Percentiles rank a stretch among this genome's conserved stretches.
Evolutionary conservation across 257 asterid species (phyloP).

Genomic region (Solanum lycopersicoides): DNA sequence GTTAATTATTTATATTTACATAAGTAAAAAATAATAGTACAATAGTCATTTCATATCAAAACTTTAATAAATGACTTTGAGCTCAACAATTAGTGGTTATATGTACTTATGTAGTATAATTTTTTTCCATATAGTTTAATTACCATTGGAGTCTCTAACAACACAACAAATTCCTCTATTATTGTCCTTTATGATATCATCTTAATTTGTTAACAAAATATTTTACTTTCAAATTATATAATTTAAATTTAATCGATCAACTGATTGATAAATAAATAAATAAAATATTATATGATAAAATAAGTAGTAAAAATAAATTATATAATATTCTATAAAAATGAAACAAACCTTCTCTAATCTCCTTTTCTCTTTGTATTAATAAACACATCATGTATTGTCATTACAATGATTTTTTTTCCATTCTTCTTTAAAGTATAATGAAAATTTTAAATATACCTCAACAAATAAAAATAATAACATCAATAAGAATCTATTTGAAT

Average conservation of each 20-base stretch:
- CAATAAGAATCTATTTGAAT: background rate
- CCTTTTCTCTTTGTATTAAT: background rate
- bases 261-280: no score
- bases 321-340: no score
- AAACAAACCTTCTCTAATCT: background rate
- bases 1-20: background rate
- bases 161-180: no score
- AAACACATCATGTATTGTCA: no score
- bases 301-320: background rate
- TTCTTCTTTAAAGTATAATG: no score
- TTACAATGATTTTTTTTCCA: background rate
- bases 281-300: background rate
- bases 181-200: background rate
- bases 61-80: background rate
- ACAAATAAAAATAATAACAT: background rate
- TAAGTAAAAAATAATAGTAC: background rate
- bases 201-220: no score
- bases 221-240: no score
- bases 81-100: background rate
- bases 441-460: background rate
- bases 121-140: no score
- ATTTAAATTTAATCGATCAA: no score
- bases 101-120: no score
- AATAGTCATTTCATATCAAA: no score
- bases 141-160: no score